Evolutionary conservation across 768 basidiomycete genomes (phyloP).

Genomic region (Tephrocybe sp.): DNA sequence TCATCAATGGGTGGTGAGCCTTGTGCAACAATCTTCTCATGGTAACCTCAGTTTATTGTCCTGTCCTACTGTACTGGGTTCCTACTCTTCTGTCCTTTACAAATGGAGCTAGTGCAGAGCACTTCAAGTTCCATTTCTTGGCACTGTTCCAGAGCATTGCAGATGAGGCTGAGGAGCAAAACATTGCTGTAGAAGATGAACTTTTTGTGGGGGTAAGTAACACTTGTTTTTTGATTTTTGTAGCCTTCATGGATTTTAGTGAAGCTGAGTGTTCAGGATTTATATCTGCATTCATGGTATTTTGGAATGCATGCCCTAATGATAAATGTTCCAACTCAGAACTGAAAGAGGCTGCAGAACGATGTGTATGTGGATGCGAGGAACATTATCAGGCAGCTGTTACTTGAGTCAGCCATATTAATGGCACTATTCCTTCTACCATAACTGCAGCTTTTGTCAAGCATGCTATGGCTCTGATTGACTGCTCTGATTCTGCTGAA

Average conservation of each 20-base stretch:
- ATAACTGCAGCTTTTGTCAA: slow-evolving; percentile 11
- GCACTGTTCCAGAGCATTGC: slow-evolving; percentile 28
- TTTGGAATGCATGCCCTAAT: slow-evolving; percentile 11
- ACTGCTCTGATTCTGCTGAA: background rate
- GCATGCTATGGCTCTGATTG: slow-evolving; percentile 16
- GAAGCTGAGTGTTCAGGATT: slow-evolving; percentile 3
- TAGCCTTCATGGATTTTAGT: slow-evolving; percentile 8
- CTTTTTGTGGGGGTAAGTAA: slow-evolving; percentile 5
- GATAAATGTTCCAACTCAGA: slow-evolving; percentile 17
- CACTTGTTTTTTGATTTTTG: too few relatives aligned
- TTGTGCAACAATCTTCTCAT: slow-evolving; percentile 22
- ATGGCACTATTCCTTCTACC: slow-evolving; percentile 19
- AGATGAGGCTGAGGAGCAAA: slow-evolving; percentile 15
- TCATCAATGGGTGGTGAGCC: too few relatives aligned
- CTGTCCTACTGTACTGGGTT: slow-evolving; percentile 28
- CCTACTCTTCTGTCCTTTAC: slow-evolving; percentile 32
- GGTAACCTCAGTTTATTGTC: slow-evolving; percentile 28
- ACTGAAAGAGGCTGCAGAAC: slow-evolving; percentile 19
- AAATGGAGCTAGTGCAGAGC: slow-evolving; percentile 30
- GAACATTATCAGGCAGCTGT: slow-evolving; percentile 28
- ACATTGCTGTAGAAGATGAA: background rate
- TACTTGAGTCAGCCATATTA: slow-evolving; percentile 24
- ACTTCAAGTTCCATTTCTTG: slow-evolving; percentile 32
- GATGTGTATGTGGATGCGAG: slow-evolving; percentile 25
- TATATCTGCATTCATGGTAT: slow-evolving; percentile 5